Conservation (phyloP, 2,329 filamentous ascomycete genomes). For the Proliferodiscus dingleyae region DNA sequence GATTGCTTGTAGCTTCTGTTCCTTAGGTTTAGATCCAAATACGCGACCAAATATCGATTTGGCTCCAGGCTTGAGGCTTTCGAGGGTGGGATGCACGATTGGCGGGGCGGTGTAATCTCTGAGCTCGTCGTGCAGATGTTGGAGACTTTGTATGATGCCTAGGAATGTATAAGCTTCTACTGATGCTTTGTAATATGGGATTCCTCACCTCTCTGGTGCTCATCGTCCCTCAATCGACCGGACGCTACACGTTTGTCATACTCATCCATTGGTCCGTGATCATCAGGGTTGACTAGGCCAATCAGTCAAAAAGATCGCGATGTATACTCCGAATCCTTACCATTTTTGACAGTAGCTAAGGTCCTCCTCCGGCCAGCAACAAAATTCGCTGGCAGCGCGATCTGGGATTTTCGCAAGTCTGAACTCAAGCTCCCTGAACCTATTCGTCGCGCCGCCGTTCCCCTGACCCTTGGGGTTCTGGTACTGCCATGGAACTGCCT, state of each 20-base stretch:
- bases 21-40: constrained; percentile 45
- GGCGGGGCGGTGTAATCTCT: constrained; percentile 66
- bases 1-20: constrained; percentile 45
- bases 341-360: constrained; percentile 27
- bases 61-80: constrained; percentile 57
- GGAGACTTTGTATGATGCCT: constrained; percentile 85
- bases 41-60: constrained; percentile 53
- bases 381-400: constrained; percentile 23
- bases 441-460: neutral
- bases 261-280: constrained; percentile 71
- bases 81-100: constrained; percentile 72
- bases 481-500: neutral
- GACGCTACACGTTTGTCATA: constrained; percentile 77
- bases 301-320: neutral
- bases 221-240: constrained; percentile 76
- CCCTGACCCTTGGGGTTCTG: neutral
- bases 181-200: neutral
- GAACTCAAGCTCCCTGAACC: neutral
- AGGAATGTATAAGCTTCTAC: constrained; percentile 6
- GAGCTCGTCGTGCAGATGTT: constrained; percentile 83
- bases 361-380: constrained; percentile 27
- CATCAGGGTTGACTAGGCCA: constrained; percentile 23
- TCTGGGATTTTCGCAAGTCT: neutral
- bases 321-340: constrained; percentile 8
- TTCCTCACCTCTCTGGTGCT: constrained; percentile 75